Evolutionary conservation across 202 grass and related monocot genomes (phyloP).

Genomic region (Saccharum hybrid): DNA sequence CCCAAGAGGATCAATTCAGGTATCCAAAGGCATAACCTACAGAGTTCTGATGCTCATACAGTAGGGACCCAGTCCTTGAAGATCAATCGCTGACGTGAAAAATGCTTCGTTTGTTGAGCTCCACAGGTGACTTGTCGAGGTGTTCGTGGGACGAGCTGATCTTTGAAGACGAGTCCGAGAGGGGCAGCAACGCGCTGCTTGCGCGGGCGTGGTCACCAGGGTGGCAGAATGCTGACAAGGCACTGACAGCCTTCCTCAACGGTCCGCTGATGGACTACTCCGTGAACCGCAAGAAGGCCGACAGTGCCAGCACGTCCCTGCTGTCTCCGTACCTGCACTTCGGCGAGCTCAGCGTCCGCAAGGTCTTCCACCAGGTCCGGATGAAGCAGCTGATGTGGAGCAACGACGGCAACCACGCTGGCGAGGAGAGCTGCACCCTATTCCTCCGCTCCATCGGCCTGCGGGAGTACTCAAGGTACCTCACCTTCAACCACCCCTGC

Average conservation of each 20-base stretch:
- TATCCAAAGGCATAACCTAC: conserved; percentile 12
- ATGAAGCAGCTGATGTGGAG: conserved; percentile 93
- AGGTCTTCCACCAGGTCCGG: conserved; percentile 88
- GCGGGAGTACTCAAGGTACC: conserved; percentile 91
- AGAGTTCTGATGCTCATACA: background rate
- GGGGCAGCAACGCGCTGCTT: conserved; percentile 91
- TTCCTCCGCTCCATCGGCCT: conserved; percentile 85
- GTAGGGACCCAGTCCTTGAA: background rate
- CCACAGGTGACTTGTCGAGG: conserved; percentile 62
- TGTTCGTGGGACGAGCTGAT: conserved; percentile 69
- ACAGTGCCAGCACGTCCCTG: conserved; percentile 81
- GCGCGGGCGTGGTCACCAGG: conserved; percentile 95
- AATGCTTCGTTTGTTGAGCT: background rate
- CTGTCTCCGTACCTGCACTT: conserved; percentile 94
- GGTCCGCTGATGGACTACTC: conserved; percentile 85
- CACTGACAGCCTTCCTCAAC: conserved; percentile 76
- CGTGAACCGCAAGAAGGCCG: conserved; percentile 77
- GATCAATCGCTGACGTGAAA: background rate
- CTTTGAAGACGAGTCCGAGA: conserved; percentile 93
- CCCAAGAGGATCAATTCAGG: conserved; percentile 90
- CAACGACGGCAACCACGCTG: conserved; percentile 76
- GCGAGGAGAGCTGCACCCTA: conserved; percentile 89
- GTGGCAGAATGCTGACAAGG: conserved; percentile 90
- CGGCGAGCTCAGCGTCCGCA: conserved; percentile 93
- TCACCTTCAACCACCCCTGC: conserved; percentile 92